Percentiles rank a stretch among this genome's conserved stretches.
phyloP scores from a whole-genome alignment of 192 early-diverging fungal species.

The Backusella luteola region DNA sequence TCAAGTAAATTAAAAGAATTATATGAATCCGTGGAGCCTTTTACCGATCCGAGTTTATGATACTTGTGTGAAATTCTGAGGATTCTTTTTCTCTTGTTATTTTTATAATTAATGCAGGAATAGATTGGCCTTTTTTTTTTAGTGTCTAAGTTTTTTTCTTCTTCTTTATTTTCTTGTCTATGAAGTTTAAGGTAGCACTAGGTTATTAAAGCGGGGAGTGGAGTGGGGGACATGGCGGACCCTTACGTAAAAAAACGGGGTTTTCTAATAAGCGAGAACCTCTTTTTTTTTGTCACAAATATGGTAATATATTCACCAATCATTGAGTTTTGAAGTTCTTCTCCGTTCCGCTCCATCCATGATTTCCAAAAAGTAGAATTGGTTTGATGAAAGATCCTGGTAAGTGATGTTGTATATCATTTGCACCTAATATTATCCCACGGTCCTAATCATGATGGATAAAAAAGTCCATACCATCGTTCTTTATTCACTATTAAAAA shows the following conservation, averaged over 20 bases:
- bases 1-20: background rate
- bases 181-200: background rate
- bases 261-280: background rate
- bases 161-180: slow-evolving; percentile 1
- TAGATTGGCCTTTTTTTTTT: background rate
- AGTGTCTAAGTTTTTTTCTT: background rate
- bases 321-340: background rate
- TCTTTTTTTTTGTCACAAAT: background rate
- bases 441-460: background rate
- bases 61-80: background rate
- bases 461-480: background rate
- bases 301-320: slow-evolving; percentile 1
- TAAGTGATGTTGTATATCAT: background rate
- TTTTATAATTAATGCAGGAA: background rate
- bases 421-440: background rate
- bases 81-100: background rate
- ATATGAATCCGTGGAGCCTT: background rate
- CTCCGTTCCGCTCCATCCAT: background rate
- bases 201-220: background rate
- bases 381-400: background rate
- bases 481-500: background rate
- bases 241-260: slow-evolving; percentile 5
- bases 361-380: background rate
- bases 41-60: background rate
- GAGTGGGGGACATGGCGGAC: background rate